Evolutionary conservation across 2,329 filamentous ascomycete genomes (phyloP).

Genomic region (Aureobasidium melanogenum): DNA sequence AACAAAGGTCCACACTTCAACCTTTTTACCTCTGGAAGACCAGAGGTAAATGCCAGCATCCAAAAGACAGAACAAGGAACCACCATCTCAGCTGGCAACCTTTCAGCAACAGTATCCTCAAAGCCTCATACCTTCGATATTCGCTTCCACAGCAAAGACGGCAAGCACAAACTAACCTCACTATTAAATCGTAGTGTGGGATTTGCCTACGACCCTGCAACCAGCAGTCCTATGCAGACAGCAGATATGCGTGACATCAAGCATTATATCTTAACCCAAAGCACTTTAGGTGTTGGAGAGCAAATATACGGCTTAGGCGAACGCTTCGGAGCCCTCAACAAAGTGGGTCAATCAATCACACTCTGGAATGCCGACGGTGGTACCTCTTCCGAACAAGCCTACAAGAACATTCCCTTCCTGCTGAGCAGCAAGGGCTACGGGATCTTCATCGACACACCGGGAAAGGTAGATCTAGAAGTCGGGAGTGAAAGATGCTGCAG

Average conservation of each 20-base stretch:
- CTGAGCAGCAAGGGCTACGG: slow-evolving; percentile 66
- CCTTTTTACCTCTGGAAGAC: slow-evolving; percentile 46
- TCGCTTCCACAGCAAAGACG: slow-evolving; percentile 44
- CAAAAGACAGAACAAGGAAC: slow-evolving; percentile 36
- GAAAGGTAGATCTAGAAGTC: slow-evolving; percentile 62
- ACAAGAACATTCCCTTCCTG: slow-evolving; percentile 65
- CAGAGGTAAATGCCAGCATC: slow-evolving; percentile 32
- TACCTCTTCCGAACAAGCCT: slow-evolving; percentile 60
- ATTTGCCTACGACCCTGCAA: slow-evolving; percentile 47
- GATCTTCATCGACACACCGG: slow-evolving; percentile 63
- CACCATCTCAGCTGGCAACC: slow-evolving; percentile 42
- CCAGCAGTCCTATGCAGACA: slow-evolving; percentile 44
- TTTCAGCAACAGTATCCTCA: slow-evolving; percentile 45
- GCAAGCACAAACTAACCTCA: slow-evolving; percentile 45
- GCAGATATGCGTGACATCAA: slow-evolving; percentile 39
- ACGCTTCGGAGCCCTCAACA: slow-evolving; percentile 67
- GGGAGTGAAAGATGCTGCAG: slow-evolving; percentile 65
- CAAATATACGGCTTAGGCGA: slow-evolving; percentile 67
- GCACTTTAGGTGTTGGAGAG: slow-evolving; percentile 45
- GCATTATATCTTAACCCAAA: slow-evolving; percentile 39
- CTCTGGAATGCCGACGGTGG: slow-evolving; percentile 57
- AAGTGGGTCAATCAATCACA: slow-evolving; percentile 60
- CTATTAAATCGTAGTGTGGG: slow-evolving; percentile 48
- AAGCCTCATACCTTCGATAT: slow-evolving; percentile 47
- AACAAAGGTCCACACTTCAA: slow-evolving; percentile 49